phyloP scores from a whole-genome alignment of 768 basidiomycete genomes.

The Hygrophoropsis aurantiaca region DNA sequence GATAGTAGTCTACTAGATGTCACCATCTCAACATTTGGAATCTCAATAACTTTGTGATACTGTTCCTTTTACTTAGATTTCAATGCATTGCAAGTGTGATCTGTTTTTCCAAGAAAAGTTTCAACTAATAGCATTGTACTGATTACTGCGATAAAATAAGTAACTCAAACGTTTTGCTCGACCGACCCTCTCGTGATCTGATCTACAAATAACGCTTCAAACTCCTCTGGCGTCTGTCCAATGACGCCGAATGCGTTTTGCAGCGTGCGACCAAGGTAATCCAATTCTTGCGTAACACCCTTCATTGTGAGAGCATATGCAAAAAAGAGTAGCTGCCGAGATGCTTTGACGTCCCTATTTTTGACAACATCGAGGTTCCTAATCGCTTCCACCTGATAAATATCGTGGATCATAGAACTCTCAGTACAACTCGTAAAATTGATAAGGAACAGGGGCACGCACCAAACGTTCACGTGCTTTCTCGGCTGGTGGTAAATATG shows the following conservation, averaged over 20 bases:
- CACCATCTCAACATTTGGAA: no score
- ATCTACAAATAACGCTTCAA: constrained; percentile 70
- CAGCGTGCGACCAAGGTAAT: constrained; percentile 73
- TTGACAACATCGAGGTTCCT: constrained; percentile 85
- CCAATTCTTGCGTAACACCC: constrained; percentile 88
- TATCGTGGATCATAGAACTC: not conserved
- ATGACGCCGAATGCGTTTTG: constrained; percentile 94
- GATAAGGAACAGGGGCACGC: constrained; percentile 21
- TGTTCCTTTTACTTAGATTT: no score
- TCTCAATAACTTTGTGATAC: no score
- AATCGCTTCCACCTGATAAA: constrained; percentile 73
- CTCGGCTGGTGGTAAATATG: constrained; percentile 93
- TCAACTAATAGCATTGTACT: not conserved
- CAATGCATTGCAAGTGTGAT: no score
- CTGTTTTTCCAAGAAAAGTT: no score
- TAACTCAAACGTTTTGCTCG: not conserved
- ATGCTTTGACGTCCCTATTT: constrained; percentile 75
- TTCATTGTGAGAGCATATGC: constrained; percentile 95
- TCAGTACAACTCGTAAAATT: not conserved
- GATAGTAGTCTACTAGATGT: no score
- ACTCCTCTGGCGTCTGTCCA: constrained; percentile 76
- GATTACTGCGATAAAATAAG: not conserved
- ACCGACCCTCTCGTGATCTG: not conserved
- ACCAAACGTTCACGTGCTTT: constrained; percentile 78
- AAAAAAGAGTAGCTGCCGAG: constrained; percentile 86